Base-by-base conservation (phyloP, 2,329 filamentous ascomycete species). In the Pseudogymnoascus sp. region DNA sequence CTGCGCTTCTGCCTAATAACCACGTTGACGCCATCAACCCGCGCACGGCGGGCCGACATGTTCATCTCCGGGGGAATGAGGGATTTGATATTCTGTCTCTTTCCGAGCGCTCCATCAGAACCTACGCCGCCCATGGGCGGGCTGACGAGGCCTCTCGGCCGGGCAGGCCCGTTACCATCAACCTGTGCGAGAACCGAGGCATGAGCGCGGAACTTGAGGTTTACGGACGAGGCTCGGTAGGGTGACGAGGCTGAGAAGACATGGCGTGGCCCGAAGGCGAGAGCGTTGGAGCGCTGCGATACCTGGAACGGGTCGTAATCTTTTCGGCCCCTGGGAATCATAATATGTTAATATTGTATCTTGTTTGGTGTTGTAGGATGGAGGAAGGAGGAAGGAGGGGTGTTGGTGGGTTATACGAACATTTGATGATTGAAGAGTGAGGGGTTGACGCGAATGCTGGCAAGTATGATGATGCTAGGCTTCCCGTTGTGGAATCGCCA, bases 231-330 rank as follows among this genome's bases (percentile, higher is more conserved):
- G 26, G 64, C 59, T 33, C 46, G 33, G 40, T 60, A 60, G 35
- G 56, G 35, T 9, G 63, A 60, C 17, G 65, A 65, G 17, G 65
- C 38, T 33, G 61, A 29, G 19, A 67, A 44, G 35, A 63, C 60
- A 53, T 67, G 61, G 26, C 63, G 64, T 35, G 64, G 64, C 60
- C 65, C 63, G 61, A 65, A 65, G 26, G 63, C 64, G 40, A 67
- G 64, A 37, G 64, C 64, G 63, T 68, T 68, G 37, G 65, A 65
- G 26, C 64, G 63, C 19, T 67, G 65, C 19, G 65, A 64, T 35
- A 67, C 23, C 19, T 61, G 59, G 29, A 65, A 59, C 19, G 64
- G 61, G 21, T 66, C 65, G 9, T 59, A 53, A 33, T 66, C 65
- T 61, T 64, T 65, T 31, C 64, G 56, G 56, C 31, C 35, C 56